phyloP scores from a whole-genome alignment of 441 rosid genomes.

The Kokia cookei region DNA sequence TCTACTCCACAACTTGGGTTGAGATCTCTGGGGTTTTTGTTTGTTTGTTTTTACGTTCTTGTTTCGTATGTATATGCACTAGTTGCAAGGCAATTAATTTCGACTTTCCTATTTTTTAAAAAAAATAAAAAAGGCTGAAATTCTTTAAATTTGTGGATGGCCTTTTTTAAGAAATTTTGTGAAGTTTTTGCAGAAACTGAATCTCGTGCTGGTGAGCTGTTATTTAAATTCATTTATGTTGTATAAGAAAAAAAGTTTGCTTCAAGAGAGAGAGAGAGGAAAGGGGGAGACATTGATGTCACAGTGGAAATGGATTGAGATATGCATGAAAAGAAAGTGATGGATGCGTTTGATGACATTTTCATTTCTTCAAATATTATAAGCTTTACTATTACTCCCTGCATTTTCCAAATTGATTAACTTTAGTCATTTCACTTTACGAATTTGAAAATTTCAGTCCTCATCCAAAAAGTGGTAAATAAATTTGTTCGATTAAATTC shows the following conservation, averaged over 20 bases:
- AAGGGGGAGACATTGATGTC: neutral
- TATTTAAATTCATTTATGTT: neutral
- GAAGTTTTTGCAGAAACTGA: neutral
- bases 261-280: neutral
- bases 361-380: neutral
- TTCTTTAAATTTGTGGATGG: slow-evolving; percentile 37
- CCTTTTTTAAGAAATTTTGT: slow-evolving; percentile 14
- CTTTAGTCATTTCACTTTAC: too few relatives aligned
- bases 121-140: too few relatives aligned
- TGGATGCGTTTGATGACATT: neutral
- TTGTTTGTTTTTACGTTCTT: slow-evolving; percentile 35
- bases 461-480: too few relatives aligned
- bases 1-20: slow-evolving; percentile 57
- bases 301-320: neutral
- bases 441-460: too few relatives aligned
- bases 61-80: slow-evolving; percentile 19
- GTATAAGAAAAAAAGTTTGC: neutral
- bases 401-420: too few relatives aligned
- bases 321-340: neutral
- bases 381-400: too few relatives aligned
- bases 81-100: neutral
- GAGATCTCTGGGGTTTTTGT: slow-evolving; percentile 32
- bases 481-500: too few relatives aligned
- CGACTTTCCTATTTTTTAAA: neutral
- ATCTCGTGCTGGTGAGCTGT: slow-evolving; percentile 4